phyloP scores from a whole-genome alignment of 257 asterid species.

The Anisodus tanguticus region DNA sequence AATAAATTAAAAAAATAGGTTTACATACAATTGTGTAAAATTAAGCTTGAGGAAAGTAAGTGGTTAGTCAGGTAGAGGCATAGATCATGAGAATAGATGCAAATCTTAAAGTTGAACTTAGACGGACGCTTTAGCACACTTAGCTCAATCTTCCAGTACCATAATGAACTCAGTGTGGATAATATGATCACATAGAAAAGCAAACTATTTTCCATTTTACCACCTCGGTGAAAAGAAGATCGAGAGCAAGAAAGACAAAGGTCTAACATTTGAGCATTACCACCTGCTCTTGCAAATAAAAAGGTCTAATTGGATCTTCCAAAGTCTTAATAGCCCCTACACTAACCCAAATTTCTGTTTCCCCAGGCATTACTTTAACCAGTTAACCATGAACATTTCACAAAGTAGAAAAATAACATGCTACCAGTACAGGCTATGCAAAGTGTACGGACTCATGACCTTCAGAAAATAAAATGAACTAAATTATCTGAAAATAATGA shows the following conservation, averaged over 20 bases:
- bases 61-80: not conserved
- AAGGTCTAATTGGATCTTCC: not conserved
- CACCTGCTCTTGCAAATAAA: not conserved
- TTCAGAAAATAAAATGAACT: not conserved
- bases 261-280: not conserved
- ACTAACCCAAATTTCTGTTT: not conserved
- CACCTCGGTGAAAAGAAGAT: not conserved
- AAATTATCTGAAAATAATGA: not conserved
- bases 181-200: not conserved
- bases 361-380: constrained; percentile 5
- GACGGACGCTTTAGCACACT: not conserved
- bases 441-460: not conserved
- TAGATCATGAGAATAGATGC: not conserved
- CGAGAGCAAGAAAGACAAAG: not conserved
- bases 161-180: not conserved
- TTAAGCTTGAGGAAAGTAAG: not conserved
- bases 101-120: not conserved
- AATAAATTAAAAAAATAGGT: not conserved
- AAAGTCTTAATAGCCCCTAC: not conserved
- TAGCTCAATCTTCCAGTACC: not conserved
- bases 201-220: not conserved
- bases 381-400: constrained; percentile 16
- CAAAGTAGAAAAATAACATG: not conserved
- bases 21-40: not conserved
- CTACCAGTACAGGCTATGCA: constrained; percentile 7